Percentiles rank a stretch among this genome's conserved stretches.
These are phyloP conservation scores for Ceratocystis cubensis DNA, from an alignment of 2,329 filamentous ascomycete genomes.

Conservation along the genomic window DNA sequence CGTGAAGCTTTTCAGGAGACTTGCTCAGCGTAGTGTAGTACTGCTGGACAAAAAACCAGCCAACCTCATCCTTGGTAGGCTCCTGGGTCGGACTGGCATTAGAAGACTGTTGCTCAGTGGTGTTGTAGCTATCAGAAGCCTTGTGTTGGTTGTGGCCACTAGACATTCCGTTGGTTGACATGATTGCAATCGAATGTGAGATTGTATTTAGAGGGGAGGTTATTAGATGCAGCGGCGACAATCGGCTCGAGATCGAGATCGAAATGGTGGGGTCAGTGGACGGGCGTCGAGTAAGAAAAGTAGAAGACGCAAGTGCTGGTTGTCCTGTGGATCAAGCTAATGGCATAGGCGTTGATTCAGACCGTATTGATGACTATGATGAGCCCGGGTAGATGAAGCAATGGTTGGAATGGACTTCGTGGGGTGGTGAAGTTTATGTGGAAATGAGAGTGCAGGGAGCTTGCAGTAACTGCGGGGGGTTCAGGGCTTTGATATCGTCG, in stretches of 20 bases:
- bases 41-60: constrained; percentile 98
- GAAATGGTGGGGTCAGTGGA: neutral
- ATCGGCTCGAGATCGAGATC: constrained; percentile 9
- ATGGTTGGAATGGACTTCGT: constrained; percentile 9
- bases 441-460: constrained; percentile 15
- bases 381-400: constrained; percentile 4
- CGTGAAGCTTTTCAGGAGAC: constrained; percentile 81
- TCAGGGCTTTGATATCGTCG: constrained; percentile 10
- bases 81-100: constrained; percentile 30
- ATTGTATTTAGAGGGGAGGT: neutral
- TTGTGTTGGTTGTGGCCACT: constrained; percentile 34
- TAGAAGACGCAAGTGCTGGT: neutral
- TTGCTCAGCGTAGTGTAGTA: constrained; percentile 98
- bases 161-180: constrained; percentile 47
- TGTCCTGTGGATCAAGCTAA: neutral
- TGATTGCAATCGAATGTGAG: constrained; percentile 24
- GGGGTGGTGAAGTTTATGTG: constrained; percentile 7
- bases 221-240: neutral
- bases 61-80: constrained; percentile 79
- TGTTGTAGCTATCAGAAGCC: constrained; percentile 27
- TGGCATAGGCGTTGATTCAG: constrained; percentile 5
- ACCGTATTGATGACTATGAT: neutral
- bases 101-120: constrained; percentile 23
- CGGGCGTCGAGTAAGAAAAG: constrained; percentile 5
- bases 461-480: constrained; percentile 20